Conservation (phyloP, 129 eudicot genomes). For the Logfia minima region DNA sequence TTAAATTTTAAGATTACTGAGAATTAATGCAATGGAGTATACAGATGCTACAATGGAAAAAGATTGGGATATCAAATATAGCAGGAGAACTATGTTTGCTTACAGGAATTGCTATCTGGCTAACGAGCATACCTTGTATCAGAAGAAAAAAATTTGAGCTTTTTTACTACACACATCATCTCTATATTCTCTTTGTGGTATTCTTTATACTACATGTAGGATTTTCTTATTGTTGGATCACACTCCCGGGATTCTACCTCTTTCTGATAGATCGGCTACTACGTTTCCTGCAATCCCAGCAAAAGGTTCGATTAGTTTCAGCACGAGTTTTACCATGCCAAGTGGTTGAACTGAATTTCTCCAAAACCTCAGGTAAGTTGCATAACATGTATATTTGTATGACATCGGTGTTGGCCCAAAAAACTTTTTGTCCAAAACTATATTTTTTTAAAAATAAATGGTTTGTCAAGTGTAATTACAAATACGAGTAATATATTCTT, state of each 20-base stretch:
- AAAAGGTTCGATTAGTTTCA: conserved; percentile 53
- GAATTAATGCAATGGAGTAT: not conserved
- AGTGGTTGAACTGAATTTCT: conserved; percentile 56
- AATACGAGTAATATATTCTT: not conserved
- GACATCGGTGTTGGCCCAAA: not conserved
- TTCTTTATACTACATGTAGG: conserved; percentile 72
- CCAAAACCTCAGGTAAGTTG: conserved; percentile 50
- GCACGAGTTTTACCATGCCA: conserved; percentile 59
- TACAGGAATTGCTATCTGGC: conserved; percentile 59
- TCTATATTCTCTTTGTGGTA: conserved; percentile 50
- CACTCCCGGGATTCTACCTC: conserved; percentile 70
- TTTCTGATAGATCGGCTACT: conserved; percentile 62
- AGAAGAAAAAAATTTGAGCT: conserved; percentile 66
- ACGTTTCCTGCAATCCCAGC: conserved; percentile 69
- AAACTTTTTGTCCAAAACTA: not conserved
- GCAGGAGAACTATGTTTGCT: conserved; percentile 69
- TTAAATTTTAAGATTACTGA: not conserved
- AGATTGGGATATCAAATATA: conserved; percentile 57
- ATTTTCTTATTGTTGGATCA: conserved; percentile 51
- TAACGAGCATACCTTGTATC: conserved; percentile 40
- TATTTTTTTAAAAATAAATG: not conserved
- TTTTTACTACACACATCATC: conserved; percentile 70
- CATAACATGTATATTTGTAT: not conserved
- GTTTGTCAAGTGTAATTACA: not conserved
- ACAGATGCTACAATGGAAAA: conserved; percentile 64